Evolutionary conservation across 2,329 filamentous ascomycete species (phyloP).

Genomic region (Fusarium setosum): DNA sequence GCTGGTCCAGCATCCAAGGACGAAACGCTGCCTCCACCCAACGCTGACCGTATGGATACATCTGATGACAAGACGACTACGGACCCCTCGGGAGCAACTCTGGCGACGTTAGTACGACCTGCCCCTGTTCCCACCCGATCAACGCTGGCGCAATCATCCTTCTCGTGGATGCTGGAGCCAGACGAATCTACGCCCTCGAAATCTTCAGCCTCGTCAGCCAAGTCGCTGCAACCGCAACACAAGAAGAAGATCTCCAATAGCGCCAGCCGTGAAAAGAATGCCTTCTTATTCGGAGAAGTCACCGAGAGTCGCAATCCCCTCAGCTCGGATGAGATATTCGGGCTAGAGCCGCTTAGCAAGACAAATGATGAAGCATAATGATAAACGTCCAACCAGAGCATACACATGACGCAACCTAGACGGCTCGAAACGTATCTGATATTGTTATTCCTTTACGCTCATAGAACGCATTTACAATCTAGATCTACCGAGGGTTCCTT

Average conservation of each 20-base stretch:
- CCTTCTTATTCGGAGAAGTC: conserved; percentile 70
- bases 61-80: conserved; percentile 26
- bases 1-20: conserved; percentile 1
- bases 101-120: conserved; percentile 28
- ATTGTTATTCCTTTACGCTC: background rate
- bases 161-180: conserved; percentile 82
- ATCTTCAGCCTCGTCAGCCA: conserved; percentile 35
- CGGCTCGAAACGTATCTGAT: background rate
- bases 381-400: background rate
- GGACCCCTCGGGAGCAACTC: background rate
- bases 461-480: conserved; percentile 9
- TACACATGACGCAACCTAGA: background rate
- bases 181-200: conserved; percentile 51
- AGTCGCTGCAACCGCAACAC: conserved; percentile 49
- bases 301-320: conserved; percentile 50
- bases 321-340: conserved; percentile 64
- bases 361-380: conserved; percentile 32
- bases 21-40: conserved; percentile 9
- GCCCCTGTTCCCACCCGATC: conserved; percentile 68
- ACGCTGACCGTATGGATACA: conserved; percentile 30
- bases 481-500: background rate
- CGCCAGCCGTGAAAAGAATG: conserved; percentile 64
- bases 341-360: conserved; percentile 60
- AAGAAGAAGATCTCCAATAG: conserved; percentile 57
- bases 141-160: conserved; percentile 78